phyloP scores from a whole-genome alignment of 2,329 filamentous ascomycete genomes.

The Diaporthe capsici region DNA sequence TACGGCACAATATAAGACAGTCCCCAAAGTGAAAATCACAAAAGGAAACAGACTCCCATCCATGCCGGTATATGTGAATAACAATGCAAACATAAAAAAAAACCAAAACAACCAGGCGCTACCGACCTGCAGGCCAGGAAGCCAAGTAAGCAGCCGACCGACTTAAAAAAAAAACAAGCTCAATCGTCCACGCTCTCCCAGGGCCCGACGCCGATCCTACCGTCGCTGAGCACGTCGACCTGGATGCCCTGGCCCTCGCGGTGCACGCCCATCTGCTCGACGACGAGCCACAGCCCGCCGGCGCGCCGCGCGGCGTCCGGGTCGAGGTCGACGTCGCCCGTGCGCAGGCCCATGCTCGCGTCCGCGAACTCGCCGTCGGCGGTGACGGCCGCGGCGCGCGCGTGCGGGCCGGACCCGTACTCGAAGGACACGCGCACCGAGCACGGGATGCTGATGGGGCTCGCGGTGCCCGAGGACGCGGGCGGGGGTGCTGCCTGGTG shows the following conservation, averaged over 20 bases:
- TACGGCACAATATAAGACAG: not conserved
- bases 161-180: not conserved
- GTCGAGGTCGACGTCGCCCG: slow-evolving; percentile 81
- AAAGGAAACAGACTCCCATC: slow-evolving; percentile 6
- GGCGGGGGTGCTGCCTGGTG: slow-evolving; percentile 1
- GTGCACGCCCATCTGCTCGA: slow-evolving; percentile 80
- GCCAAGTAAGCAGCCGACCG: no score
- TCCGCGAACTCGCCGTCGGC: slow-evolving; percentile 83
- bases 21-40: not conserved
- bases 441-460: slow-evolving; percentile 43
- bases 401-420: slow-evolving; percentile 78
- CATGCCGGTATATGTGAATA: slow-evolving; percentile 9
- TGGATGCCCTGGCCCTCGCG: slow-evolving; percentile 56
- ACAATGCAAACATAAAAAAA: not conserved
- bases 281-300: slow-evolving; percentile 81
- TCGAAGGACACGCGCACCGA: slow-evolving; percentile 80
- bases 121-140: not conserved
- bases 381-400: slow-evolving; percentile 74
- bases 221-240: slow-evolving; percentile 55
- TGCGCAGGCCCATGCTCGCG: slow-evolving; percentile 74
- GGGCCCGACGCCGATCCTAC: slow-evolving; percentile 53
- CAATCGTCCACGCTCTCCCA: slow-evolving; percentile 50
- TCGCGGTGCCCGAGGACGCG: slow-evolving; percentile 44
- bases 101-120: not conserved
- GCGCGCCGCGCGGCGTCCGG: slow-evolving; percentile 66